Evolutionary conservation across 208 protist species (phyloP), one percentile per base, ranked within the genome.

Genomic region (Leishmania tropica): DNA sequence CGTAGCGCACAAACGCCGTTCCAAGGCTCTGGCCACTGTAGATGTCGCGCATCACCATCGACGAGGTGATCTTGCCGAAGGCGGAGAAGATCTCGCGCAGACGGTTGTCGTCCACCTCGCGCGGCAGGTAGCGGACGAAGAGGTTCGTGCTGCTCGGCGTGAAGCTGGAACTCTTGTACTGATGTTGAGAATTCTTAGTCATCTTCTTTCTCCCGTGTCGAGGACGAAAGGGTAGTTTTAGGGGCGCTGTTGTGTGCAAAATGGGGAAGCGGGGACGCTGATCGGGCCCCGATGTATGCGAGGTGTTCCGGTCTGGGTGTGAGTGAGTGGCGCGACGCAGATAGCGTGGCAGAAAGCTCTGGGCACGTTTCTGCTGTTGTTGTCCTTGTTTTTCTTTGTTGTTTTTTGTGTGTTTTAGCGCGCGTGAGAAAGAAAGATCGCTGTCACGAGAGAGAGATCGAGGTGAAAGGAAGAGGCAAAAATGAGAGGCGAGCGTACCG

Each of bases 1-100:
- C 60, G 81, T 86, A 90, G 56, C 87, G 84, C 68, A 92, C 89
- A 75, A 90, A 90, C 7, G 80, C 89, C 48, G 60, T 88, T 42
- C 89, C 89, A 13, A 81, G 83, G 65, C 86, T 90, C 78, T 83
- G 64, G 10, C 89, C 89, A 31, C 47, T 90, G 85, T 89, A 81
- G 56, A 90, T 92, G 83, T 92, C 84, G 42, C 82, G 83, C 87
- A 89, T 87, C 82, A 92, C 84, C 80, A 87, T 89, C 35, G 85
- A 87, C 40, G 87, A 85, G 11, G 83, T 68, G 54, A 92, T 83
- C 1, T 5, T 70, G 72, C 89, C 89, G 73, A 81, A 90, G 21
- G 8, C 72, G 35, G 62, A 72, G 58, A 92, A 92, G 75, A 87
- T 71, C 53, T 51, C 48, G 31, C 70, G 67, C 72, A 92, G 74